Base-by-base conservation (phyloP, 371 early-diverging fungal species). In the Mortierella sp. region DNA sequence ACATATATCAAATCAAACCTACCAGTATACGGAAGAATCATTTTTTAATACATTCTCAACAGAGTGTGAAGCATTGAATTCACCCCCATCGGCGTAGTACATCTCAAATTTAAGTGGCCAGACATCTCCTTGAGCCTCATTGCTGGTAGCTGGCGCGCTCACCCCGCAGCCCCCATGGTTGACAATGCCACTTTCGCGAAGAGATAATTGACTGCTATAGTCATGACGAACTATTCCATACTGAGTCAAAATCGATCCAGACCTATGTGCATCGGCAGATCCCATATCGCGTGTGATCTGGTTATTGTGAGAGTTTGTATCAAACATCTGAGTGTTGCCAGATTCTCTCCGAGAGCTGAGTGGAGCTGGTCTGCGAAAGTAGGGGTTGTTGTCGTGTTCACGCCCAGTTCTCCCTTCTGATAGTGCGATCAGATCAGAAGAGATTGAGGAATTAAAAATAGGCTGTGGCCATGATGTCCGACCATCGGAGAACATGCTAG, bases 21-120 rank as follows among this genome's bases (percentile, higher is more conserved):
- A 80, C 80, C 80, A 80, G 40, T 80, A 80, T 6, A 80, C 80
- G 0, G 80, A 70, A 7, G 75, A 54, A 54, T 80, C 80, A 26
- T 80, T 80, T 64, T 70, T 74, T 43, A 80, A 61, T 12, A 80
- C 75, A 31, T 80, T 80, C 31, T 74, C 80, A 22, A 80, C 75
- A 3, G 71, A 67, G 40, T 80, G 80, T 2, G 80, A 40, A 2
- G 74, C 74, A 31, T 80, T 80, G 64, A 80, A 80, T 31, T 80
- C 80, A 8, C 80, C 80, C 23, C 80, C 80, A 47, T 80, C 80
- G 3, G 80, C 70, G 40, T 70, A 73, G 54, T 67, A 73, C 70
- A 80, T 66, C 0, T 80, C 71, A 70, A 80, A 80, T 22, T 61
- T 74, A 13, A 80, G 34, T 10, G 80, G 80, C 71, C 80, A 73